These are phyloP conservation scores for Arachnomyces sp. DNA, from an alignment of 2,329 filamentous ascomycete species.

Conservation along the genomic window DNA sequence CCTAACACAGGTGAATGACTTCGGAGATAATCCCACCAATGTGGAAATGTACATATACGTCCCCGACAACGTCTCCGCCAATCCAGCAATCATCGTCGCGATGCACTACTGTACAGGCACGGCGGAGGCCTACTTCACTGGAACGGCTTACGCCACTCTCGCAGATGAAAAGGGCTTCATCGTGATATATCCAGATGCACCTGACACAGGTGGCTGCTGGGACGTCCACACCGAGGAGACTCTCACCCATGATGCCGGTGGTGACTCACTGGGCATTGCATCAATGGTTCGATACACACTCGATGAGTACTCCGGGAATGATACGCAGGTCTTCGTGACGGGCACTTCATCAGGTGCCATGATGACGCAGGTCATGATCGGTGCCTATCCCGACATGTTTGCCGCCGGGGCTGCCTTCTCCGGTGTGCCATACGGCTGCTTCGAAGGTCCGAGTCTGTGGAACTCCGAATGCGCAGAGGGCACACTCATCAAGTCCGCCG, in stretches of 20 bases:
- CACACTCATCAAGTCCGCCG: constrained; percentile 36
- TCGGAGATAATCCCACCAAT: constrained; percentile 39
- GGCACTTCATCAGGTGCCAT: constrained; percentile 49
- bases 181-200: constrained; percentile 48
- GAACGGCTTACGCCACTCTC: constrained; percentile 46
- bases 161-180: constrained; percentile 35
- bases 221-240: constrained; percentile 46
- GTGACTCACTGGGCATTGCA: constrained; percentile 49
- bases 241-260: constrained; percentile 50
- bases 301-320: constrained; percentile 43
- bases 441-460: constrained; percentile 38
- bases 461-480: constrained; percentile 47
- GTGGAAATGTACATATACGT: constrained; percentile 47
- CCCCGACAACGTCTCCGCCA: constrained; percentile 33
- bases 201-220: constrained; percentile 47
- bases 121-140: constrained; percentile 34
- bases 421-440: constrained; percentile 50
- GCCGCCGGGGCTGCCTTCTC: constrained; percentile 45
- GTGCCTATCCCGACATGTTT: constrained; percentile 48
- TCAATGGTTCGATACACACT: constrained; percentile 54
- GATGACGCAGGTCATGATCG: constrained; percentile 49
- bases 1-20: constrained; percentile 26
- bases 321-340: constrained; percentile 49
- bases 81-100: constrained; percentile 46
- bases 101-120: constrained; percentile 45